A percentile compares a stretch with the other conserved stretches of the same genome.
Evolutionary conservation across 2,329 filamentous ascomycete genomes (phyloP).

Genomic region (Huntiella savannae): DNA sequence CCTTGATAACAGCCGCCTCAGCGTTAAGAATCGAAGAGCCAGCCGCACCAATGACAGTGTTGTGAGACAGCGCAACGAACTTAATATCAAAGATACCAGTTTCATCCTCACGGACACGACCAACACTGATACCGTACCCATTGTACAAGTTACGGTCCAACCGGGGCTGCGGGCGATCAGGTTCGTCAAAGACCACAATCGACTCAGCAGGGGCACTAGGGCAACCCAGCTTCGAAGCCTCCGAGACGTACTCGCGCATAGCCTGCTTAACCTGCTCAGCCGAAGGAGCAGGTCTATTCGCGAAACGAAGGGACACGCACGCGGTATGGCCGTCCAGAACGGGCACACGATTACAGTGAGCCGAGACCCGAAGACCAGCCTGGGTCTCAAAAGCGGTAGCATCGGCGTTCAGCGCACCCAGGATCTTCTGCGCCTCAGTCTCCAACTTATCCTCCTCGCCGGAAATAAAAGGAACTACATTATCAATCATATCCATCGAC

Average conservation of each 20-base stretch:
- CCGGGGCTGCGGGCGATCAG: constrained; percentile 77
- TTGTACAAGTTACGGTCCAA: constrained; percentile 69
- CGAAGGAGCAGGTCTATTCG: constrained; percentile 51
- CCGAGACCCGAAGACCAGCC: constrained; percentile 53
- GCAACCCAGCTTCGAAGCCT: constrained; percentile 68
- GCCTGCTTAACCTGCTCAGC: constrained; percentile 62
- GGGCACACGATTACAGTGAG: constrained; percentile 83
- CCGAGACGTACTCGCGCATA: constrained; percentile 60
- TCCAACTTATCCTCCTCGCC: constrained; percentile 95
- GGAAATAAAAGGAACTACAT: constrained; percentile 81
- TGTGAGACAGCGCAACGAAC: constrained; percentile 82
- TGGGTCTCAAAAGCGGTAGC: constrained; percentile 63
- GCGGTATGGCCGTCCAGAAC: constrained; percentile 90
- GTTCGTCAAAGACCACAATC: constrained; percentile 77
- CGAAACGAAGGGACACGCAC: constrained; percentile 77
- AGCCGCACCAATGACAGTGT: constrained; percentile 81
- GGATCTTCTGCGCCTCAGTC: constrained; percentile 85
- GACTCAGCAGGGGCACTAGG: constrained; percentile 66
- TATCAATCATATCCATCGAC: constrained; percentile 91
- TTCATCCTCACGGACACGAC: constrained; percentile 67
- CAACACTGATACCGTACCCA: constrained; percentile 83
- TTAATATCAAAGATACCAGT: constrained; percentile 85
- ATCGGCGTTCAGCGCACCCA: constrained; percentile 54
- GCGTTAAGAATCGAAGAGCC: constrained; percentile 90
- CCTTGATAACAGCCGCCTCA: constrained; percentile 79